Conservation (phyloP, 2,329 filamentous ascomycete genomes). For the Eutypella sp. region DNA sequence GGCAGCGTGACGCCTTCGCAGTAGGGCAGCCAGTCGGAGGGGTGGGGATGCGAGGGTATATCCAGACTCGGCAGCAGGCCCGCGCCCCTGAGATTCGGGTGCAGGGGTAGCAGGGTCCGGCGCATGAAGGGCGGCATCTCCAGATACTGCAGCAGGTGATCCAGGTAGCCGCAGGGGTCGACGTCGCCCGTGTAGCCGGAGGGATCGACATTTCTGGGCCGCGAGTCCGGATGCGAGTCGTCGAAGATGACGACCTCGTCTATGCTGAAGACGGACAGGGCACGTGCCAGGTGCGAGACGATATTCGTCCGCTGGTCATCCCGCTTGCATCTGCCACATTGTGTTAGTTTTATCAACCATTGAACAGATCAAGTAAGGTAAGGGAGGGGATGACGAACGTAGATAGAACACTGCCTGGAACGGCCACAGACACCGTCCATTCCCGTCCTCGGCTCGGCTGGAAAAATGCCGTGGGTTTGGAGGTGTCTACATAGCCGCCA, state of each 20-base stretch:
- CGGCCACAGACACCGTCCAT: conserved; percentile 72
- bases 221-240: conserved; percentile 51
- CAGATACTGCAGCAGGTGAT: conserved; percentile 73
- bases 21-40: conserved; percentile 73
- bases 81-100: conserved; percentile 70
- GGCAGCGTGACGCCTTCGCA: conserved; percentile 68
- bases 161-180: conserved; percentile 75
- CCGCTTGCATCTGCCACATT: conserved; percentile 53
- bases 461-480: conserved; percentile 67
- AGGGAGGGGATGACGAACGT: conserved; percentile 48
- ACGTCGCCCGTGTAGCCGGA: conserved; percentile 61
- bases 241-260: conserved; percentile 82
- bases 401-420: conserved; percentile 72
- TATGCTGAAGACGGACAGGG: conserved; percentile 75
- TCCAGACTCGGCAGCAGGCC: conserved; percentile 73
- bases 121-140: conserved; percentile 82
- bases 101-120: conserved; percentile 68
- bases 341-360: conserved; percentile 7
- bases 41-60: conserved; percentile 77
- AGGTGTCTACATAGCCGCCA: conserved; percentile 44
- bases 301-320: conserved; percentile 71
- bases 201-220: conserved; percentile 44
- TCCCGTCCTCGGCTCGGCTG: conserved; percentile 57
- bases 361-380: neutral
- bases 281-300: conserved; percentile 72